Conservation (phyloP, 768 basidiomycete species). For the Hydnomerulius pinastri region DNA sequence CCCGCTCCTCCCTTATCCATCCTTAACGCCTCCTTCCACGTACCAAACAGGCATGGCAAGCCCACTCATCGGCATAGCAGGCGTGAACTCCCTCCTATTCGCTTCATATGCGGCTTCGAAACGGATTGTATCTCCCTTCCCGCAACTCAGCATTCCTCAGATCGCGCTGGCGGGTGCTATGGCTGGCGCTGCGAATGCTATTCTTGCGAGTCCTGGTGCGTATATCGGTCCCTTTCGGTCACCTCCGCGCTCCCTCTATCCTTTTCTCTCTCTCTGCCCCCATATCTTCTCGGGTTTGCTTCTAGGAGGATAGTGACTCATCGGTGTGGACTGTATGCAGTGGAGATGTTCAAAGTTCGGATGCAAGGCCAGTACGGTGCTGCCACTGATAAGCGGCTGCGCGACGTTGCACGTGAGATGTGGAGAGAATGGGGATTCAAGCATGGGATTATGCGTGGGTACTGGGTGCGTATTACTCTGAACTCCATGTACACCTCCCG, state of each 20-base stretch:
- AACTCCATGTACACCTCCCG: no score
- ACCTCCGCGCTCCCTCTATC: no score
- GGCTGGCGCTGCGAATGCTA: constrained; percentile 89
- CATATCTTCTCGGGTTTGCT: not conserved
- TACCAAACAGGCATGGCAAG: constrained; percentile 76
- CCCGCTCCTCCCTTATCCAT: not conserved
- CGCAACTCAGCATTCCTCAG: constrained; percentile 76
- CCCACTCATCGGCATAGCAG: constrained; percentile 89
- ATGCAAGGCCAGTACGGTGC: constrained; percentile 97
- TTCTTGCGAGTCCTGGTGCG: constrained; percentile 87
- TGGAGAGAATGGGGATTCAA: constrained; percentile 85
- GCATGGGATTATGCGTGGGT: constrained; percentile 93
- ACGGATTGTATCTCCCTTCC: constrained; percentile 86
- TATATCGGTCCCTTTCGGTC: not conserved
- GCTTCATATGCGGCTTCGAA: constrained; percentile 82
- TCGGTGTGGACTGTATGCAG: constrained; percentile 40
- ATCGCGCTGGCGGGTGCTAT: constrained; percentile 85
- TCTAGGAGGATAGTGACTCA: not conserved
- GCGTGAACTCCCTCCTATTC: constrained; percentile 95
- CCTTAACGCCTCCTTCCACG: not conserved
- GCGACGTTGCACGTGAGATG: constrained; percentile 75
- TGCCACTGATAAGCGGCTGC: constrained; percentile 74
- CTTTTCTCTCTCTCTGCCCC: not conserved
- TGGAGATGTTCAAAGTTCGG: constrained; percentile 98
- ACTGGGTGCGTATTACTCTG: constrained; percentile 67